A percentile compares a stretch with the other conserved stretches of the same genome.
phyloP scores from a whole-genome alignment of 2,329 filamentous ascomycete genomes.

The Aspergillus phoenicis region DNA sequence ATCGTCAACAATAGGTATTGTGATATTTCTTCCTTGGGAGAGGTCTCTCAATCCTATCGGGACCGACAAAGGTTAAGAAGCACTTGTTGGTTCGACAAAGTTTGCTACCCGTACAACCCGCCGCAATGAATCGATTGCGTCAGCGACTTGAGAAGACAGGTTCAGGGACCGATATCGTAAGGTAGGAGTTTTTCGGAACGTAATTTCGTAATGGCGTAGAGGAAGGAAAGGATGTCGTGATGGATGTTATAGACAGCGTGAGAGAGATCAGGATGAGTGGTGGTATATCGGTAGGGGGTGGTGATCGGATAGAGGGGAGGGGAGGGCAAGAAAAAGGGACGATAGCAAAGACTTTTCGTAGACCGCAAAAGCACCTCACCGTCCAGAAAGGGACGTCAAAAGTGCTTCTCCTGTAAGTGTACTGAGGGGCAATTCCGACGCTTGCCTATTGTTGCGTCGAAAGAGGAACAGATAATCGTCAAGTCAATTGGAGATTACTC shows the following conservation, averaged over 20 bases:
- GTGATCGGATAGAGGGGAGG: conserved; percentile 16
- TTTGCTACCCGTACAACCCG: conserved; percentile 23
- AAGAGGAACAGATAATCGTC: conserved; percentile 59
- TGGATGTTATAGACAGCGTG: conserved; percentile 7
- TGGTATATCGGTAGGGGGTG: conserved; percentile 12
- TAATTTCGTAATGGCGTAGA: conserved; percentile 22
- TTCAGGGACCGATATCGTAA: conserved; percentile 10
- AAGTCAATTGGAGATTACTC: conserved; percentile 60
- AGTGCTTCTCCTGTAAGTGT: conserved; percentile 44
- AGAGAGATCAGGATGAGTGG: conserved; percentile 11
- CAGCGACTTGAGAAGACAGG: conserved; percentile 17
- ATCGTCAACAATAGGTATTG: conserved; percentile 14
- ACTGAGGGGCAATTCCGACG: conserved; percentile 65
- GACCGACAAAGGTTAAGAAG: conserved; percentile 3
- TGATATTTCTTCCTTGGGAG: neutral
- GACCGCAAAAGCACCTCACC: conserved; percentile 40
- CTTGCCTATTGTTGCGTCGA: conserved; percentile 42
- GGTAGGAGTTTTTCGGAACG: conserved; percentile 12
- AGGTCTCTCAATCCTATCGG: conserved; percentile 5
- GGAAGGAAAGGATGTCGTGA: conserved; percentile 13
- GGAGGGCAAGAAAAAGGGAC: conserved; percentile 13
- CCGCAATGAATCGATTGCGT: conserved; percentile 25
- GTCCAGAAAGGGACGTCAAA: conserved; percentile 36
- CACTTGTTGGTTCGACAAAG: conserved; percentile 17
- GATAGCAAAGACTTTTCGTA: conserved; percentile 13